Evolutionary conservation across 1,284 basidiomycete genomes (phyloP), one percentile per base, ranked within the genome.

Genomic region (Exobasidium cylindrosporum): DNA sequence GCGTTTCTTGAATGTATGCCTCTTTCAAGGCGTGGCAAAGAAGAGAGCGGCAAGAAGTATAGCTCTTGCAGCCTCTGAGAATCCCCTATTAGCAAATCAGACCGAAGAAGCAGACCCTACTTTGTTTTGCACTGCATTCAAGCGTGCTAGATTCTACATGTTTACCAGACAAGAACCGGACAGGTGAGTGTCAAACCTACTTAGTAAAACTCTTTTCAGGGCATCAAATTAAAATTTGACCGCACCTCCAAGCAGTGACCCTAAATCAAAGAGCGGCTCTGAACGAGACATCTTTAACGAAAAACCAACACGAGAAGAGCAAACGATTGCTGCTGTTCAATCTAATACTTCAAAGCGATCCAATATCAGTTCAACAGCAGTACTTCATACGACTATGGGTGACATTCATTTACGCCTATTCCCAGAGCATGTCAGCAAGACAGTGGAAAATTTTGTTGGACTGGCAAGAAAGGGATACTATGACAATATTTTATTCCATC

Each of bases 231-330:
- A 23, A 11, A 14, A 5, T 55, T n/a, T 62, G 57, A 40, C 32
- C 56, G 3, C 54, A 24, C 7, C 30, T 17, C 43, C 35, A 72
- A 92, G 26, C 31, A 57, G 55, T 47, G 57, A 58, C 30, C 57
- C 57, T 13, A 47, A 43, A 24, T 58, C 57, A 13, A 45, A 47
- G n/a, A 91, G 89, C 80, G 87, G 87, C 1, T 88, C 87, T 28
- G 94, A 98, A 69, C 88, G 96, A 54, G 96, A 99, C 73, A 89
- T 99, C 61, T 97, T 97, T 86, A 99, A 99, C 82, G 96, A 99
- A 81, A 87, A 90, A 57, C 96, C 96, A 0, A 97, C 95, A 1
- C 86, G 92, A 59, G 96, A 98, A 78, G 96, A 98, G 78, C 92
- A 92, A 78, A 89, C 88, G n/a, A 86, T 94, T 54, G 91, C 92